Evolutionary conservation across 495 filamentous ascomycete genomes (phyloP).

Genomic region (Penicillium dipodomyicola): DNA sequence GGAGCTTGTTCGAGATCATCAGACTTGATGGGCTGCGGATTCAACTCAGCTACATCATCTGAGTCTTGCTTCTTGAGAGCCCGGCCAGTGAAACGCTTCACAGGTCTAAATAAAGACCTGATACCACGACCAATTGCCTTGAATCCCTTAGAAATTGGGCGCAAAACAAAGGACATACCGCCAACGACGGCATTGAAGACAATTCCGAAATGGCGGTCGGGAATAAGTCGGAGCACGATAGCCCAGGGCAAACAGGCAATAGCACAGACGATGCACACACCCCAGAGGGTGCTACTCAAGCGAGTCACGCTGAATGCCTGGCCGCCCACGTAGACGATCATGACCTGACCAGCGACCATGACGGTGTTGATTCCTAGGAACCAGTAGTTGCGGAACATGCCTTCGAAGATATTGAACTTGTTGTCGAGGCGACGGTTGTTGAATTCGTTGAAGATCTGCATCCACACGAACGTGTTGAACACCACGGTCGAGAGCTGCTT

Average conservation of each 20-base stretch:
- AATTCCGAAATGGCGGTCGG: conserved; percentile 53
- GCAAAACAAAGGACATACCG: conserved; percentile 25
- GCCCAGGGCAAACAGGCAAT: conserved; percentile 72
- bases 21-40: not conserved
- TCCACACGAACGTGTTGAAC: conserved; percentile 95
- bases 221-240: conserved; percentile 65
- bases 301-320: conserved; percentile 69
- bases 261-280: conserved; percentile 68
- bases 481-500: conserved; percentile 67
- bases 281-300: conserved; percentile 71
- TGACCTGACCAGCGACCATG: conserved; percentile 76
- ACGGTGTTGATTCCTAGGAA: conserved; percentile 78
- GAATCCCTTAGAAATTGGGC: conserved; percentile 28
- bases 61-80: conserved; percentile 4
- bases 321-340: conserved; percentile 77
- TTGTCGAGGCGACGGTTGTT: conserved; percentile 91
- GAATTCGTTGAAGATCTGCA: conserved; percentile 96
- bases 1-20: conserved; percentile 16
- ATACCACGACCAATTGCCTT: conserved; percentile 19
- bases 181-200: conserved; percentile 38
- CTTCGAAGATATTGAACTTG: conserved; percentile 85
- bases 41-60: not conserved
- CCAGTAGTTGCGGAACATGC: conserved; percentile 71
- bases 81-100: conserved; percentile 27
- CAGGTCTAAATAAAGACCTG: conserved; percentile 22